phyloP scores from a whole-genome alignment of 2,329 filamentous ascomycete species.

The Aspergillus spinulosporus region DNA sequence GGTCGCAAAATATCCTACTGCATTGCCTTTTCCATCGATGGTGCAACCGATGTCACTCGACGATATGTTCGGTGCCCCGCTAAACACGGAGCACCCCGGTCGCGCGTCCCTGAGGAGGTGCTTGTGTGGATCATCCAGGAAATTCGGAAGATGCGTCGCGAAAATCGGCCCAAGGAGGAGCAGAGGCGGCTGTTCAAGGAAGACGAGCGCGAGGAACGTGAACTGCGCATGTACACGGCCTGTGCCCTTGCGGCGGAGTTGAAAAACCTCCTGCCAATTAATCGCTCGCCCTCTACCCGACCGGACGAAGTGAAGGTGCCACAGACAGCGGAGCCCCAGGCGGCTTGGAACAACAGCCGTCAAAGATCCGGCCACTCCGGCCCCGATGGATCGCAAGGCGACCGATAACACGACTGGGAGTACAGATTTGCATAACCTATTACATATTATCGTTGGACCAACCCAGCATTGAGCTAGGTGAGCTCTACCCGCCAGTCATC shows the following conservation, averaged over 20 bases:
- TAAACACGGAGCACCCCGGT: slow-evolving; percentile 69
- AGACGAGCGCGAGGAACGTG: slow-evolving; percentile 51
- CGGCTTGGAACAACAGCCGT: slow-evolving; percentile 35
- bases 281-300: slow-evolving; percentile 23
- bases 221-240: slow-evolving; percentile 48
- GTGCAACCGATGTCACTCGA: slow-evolving; percentile 65
- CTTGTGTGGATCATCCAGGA: slow-evolving; percentile 89
- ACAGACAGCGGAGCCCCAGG: slow-evolving; percentile 35
- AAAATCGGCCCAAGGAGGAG: slow-evolving; percentile 76
- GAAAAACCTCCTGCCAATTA: slow-evolving; percentile 42
- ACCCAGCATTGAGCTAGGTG: slow-evolving; percentile 2
- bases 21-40: slow-evolving; percentile 93
- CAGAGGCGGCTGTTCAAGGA: slow-evolving; percentile 54
- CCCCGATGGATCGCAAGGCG: slow-evolving; percentile 35
- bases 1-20: slow-evolving; percentile 96
- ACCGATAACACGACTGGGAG: slow-evolving; percentile 27
- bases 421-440: neutral
- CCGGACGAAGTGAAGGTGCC: slow-evolving; percentile 46
- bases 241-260: slow-evolving; percentile 49
- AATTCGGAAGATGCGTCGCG: slow-evolving; percentile 79
- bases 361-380: slow-evolving; percentile 35
- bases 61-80: slow-evolving; percentile 59
- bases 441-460: neutral
- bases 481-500: neutral
- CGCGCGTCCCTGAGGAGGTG: slow-evolving; percentile 81